phyloP scores from a whole-genome alignment of 129 eudicot genomes.

The Erigeron canadensis region DNA sequence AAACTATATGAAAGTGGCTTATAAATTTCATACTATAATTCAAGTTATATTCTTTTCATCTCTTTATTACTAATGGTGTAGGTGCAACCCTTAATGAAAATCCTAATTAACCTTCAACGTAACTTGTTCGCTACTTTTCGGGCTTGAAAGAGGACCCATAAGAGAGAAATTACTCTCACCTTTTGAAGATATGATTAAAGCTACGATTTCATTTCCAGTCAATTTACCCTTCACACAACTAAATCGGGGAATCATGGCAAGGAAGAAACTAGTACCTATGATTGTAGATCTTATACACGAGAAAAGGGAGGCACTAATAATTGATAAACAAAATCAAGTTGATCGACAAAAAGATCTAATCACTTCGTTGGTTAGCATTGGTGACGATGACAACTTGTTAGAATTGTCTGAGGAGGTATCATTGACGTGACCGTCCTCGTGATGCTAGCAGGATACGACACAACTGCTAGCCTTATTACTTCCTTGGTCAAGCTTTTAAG shows the following conservation, averaged over 20 bases:
- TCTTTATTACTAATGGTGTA: neutral
- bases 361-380: conserved; percentile 50
- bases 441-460: conserved; percentile 65
- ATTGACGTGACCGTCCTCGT: conserved; percentile 24
- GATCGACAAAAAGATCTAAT: conserved; percentile 52
- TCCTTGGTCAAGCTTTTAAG: conserved; percentile 37
- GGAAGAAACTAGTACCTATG: conserved; percentile 36
- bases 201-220: conserved; percentile 22
- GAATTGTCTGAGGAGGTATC: conserved; percentile 44
- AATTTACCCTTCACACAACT: conserved; percentile 51
- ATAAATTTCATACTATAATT: neutral
- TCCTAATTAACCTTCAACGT: conserved; percentile 25
- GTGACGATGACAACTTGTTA: conserved; percentile 30
- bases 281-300: conserved; percentile 41
- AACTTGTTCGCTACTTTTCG: conserved; percentile 49
- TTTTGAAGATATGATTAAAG: conserved; percentile 45
- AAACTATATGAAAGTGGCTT: no score
- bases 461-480: conserved; percentile 50
- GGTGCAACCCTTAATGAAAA: conserved; percentile 65
- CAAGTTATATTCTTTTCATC: no score
- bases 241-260: conserved; percentile 49
- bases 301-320: conserved; percentile 43
- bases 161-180: conserved; percentile 38
- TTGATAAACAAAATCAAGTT: conserved; percentile 28
- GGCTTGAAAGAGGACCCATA: conserved; percentile 48